These are phyloP conservation scores for Akanthomyces muscarius DNA, from an alignment of 2,329 filamentous ascomycete species.

Conservation along the genomic window DNA sequence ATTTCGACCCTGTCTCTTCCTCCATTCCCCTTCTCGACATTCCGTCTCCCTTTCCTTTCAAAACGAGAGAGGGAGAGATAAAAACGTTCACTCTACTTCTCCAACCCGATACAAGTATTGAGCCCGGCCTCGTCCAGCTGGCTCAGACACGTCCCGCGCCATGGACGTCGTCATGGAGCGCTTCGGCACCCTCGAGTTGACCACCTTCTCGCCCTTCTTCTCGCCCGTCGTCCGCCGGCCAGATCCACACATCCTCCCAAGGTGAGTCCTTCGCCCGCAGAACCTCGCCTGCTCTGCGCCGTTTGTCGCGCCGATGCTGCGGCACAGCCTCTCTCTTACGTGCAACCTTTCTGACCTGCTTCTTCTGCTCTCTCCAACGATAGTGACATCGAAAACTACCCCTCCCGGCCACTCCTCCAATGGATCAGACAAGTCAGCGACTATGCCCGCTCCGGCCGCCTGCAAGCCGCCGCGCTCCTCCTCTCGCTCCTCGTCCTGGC, in stretches of 20 bases:
- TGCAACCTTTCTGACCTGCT: background rate
- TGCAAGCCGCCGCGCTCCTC: conserved; percentile 39
- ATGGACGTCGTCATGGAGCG: conserved; percentile 32
- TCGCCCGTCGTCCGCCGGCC: conserved; percentile 18
- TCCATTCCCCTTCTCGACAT: too few relatives aligned
- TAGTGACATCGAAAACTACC: conserved; percentile 13
- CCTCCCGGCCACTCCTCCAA: conserved; percentile 19
- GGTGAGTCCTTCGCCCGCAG: background rate
- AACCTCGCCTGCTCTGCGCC: background rate
- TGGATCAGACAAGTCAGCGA: conserved; percentile 39
- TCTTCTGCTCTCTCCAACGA: background rate
- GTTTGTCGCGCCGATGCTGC: background rate
- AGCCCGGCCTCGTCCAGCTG: background rate
- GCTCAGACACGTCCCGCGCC: conserved; percentile 17
- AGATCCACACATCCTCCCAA: conserved; percentile 18
- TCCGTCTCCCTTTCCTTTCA: too few relatives aligned
- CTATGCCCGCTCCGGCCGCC: conserved; percentile 38
- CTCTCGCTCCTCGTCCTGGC: conserved; percentile 35
- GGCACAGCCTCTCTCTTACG: background rate
- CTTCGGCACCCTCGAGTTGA: conserved; percentile 28
- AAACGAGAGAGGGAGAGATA: too few relatives aligned
- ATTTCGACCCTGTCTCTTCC: background rate
- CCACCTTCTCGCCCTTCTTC: conserved; percentile 26
- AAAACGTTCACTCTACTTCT: too few relatives aligned
- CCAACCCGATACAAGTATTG: background rate